These are phyloP conservation scores for Dentipellis sp. DNA, from an alignment of 768 basidiomycete genomes.

Conservation along the genomic window DNA sequence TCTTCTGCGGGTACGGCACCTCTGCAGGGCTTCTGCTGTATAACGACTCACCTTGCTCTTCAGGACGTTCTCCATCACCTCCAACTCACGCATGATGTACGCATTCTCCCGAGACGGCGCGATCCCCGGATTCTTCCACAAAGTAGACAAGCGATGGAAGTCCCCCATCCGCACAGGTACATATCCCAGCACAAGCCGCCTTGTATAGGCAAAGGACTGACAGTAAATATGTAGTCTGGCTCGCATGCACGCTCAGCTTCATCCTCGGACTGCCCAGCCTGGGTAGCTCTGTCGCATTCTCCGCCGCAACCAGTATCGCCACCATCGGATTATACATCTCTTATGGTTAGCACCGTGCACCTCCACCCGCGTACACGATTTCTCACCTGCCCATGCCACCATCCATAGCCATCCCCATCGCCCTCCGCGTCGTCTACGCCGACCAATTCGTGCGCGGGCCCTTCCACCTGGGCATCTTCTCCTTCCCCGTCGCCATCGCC, in stretches of 20 bases:
- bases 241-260: constrained; percentile 70
- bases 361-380: neutral
- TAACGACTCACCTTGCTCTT: too few species aligned
- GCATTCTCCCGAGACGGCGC: constrained; percentile 72
- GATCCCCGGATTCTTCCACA: constrained; percentile 62
- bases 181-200: neutral
- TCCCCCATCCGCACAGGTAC: constrained; percentile 64
- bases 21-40: neutral
- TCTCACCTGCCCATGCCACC: neutral
- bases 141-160: constrained; percentile 47
- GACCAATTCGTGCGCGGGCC: constrained; percentile 56
- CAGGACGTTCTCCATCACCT: constrained; percentile 70
- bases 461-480: constrained; percentile 61
- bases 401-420: constrained; percentile 52
- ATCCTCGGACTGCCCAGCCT: constrained; percentile 66
- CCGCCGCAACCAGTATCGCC: constrained; percentile 47
- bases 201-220: neutral
- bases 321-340: constrained; percentile 74
- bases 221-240: constrained; percentile 47
- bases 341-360: constrained; percentile 36
- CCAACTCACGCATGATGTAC: constrained; percentile 79
- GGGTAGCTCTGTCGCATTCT: constrained; percentile 63
- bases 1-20: constrained; percentile 50
- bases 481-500: constrained; percentile 44
- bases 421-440: constrained; percentile 52